Evolutionary conservation across 148 eudicot genomes (phyloP).

Genomic region (Oxyria digyna): DNA sequence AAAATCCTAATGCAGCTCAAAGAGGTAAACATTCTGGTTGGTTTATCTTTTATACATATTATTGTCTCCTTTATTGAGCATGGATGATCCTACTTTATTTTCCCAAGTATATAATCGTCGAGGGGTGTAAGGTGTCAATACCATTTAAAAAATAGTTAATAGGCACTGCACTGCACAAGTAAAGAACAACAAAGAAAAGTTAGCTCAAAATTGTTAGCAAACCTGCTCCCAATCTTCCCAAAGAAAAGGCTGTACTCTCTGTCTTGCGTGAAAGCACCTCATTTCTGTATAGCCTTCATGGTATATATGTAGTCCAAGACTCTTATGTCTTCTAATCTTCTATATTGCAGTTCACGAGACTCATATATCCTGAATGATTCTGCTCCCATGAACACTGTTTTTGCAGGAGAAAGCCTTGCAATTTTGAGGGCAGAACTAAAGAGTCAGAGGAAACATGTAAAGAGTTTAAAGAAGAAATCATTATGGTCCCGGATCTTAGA

Average conservation of each 20-base stretch:
- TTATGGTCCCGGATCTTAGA: constrained; percentile 91
- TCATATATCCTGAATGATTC: background rate
- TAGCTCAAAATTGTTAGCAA: background rate
- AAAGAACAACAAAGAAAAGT: background rate
- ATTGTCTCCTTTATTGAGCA: background rate
- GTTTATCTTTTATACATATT: background rate
- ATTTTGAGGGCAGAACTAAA: constrained; percentile 85
- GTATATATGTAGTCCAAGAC: background rate
- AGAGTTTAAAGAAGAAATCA: constrained; percentile 86
- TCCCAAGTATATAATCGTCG: background rate
- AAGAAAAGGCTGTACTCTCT: background rate
- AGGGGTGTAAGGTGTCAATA: too few species aligned
- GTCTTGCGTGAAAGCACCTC: background rate
- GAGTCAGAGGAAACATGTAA: constrained; percentile 90
- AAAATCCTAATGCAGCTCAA: constrained; percentile 55
- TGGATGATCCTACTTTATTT: background rate
- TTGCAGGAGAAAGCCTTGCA: constrained; percentile 78
- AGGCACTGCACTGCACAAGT: background rate
- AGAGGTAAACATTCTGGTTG: constrained; percentile 38
- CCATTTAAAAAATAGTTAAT: background rate
- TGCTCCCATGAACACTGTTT: background rate
- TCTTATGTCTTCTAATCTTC: background rate
- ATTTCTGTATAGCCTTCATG: background rate
- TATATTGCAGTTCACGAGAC: background rate
- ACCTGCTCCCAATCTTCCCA: background rate